Percentiles rank a stretch among this genome's conserved stretches.
phyloP scores from a whole-genome alignment of 805 yeast species.

The Candida anglica region DNA sequence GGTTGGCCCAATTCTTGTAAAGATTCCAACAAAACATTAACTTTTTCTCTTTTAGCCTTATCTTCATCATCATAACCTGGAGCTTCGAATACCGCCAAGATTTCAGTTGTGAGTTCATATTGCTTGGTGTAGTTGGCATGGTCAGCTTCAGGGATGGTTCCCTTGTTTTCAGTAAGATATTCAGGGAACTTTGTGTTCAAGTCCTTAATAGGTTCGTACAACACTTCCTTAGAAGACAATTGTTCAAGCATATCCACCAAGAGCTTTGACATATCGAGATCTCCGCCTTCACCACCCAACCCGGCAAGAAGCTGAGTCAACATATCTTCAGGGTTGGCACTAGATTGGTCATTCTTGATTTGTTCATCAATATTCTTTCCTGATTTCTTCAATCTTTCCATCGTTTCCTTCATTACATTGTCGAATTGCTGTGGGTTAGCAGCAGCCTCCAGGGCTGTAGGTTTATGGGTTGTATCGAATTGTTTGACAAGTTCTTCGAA shows the following conservation, averaged over 20 bases:
- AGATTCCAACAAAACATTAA: slow-evolving; percentile 59
- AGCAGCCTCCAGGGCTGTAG: slow-evolving; percentile 23
- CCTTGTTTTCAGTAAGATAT: slow-evolving; percentile 59
- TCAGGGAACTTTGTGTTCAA: slow-evolving; percentile 66
- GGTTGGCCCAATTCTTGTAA: slow-evolving; percentile 77
- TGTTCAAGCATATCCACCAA: slow-evolving; percentile 75
- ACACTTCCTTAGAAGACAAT: slow-evolving; percentile 76
- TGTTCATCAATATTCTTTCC: slow-evolving; percentile 67
- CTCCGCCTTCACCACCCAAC: slow-evolving; percentile 38
- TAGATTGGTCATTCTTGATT: slow-evolving; percentile 41
- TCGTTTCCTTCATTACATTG: slow-evolving; percentile 73
- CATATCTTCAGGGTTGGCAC: slow-evolving; percentile 47
- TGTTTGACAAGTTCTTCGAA: slow-evolving; percentile 46
- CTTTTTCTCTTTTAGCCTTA: slow-evolving; percentile 41
- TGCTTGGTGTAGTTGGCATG: slow-evolving; percentile 57
- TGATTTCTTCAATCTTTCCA: slow-evolving; percentile 73
- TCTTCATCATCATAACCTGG: slow-evolving; percentile 55
- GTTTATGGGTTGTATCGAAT: slow-evolving; percentile 31
- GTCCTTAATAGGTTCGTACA: slow-evolving; percentile 86
- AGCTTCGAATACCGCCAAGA: slow-evolving; percentile 64
- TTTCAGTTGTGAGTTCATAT: slow-evolving; percentile 53
- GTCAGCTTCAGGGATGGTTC: slow-evolving; percentile 42
- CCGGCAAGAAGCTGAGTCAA: slow-evolving; percentile 58
- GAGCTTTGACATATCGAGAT: slow-evolving; percentile 60
- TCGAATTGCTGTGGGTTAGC: slow-evolving; percentile 49